phyloP scores from a whole-genome alignment of 2,329 filamentous ascomycete genomes.

The Cercospora sp. region DNA sequence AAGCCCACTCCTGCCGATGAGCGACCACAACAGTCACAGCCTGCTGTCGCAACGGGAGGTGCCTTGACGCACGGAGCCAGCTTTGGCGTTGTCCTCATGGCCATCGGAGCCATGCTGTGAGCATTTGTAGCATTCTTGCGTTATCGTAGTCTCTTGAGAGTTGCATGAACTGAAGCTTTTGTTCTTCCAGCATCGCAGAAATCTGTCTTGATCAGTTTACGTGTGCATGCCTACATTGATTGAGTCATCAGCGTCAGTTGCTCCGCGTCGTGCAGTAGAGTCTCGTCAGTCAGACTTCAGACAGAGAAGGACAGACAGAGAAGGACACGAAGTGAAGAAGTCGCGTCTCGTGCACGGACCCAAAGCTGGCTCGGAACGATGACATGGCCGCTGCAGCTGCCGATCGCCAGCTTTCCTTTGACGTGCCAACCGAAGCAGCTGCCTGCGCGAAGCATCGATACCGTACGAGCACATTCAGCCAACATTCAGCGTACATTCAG shows the following conservation, averaged over 20 bases:
- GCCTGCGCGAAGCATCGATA: not conserved
- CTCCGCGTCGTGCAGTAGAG: not conserved
- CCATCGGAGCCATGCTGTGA: slow-evolving; percentile 8
- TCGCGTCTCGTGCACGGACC: not conserved
- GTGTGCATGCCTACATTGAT: not conserved
- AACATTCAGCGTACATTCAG: not conserved
- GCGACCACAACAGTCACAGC: not conserved
- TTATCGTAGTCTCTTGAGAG: not conserved
- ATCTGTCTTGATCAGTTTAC: not conserved
- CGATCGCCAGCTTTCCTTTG: slow-evolving; percentile 15
- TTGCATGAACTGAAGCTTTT: not conserved
- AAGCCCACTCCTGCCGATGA: not conserved
- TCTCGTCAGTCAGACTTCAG: too few relatives aligned
- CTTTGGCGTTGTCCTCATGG: slow-evolving; percentile 3
- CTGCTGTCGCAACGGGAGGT: not conserved
- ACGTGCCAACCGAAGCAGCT: not conserved
- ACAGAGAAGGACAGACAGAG: too few relatives aligned
- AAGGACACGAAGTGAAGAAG: not conserved
- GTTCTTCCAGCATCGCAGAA: not conserved
- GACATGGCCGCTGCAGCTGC: slow-evolving; percentile 5
- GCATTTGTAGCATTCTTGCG: not conserved
- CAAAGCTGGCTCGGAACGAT: not conserved
- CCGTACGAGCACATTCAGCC: not conserved
- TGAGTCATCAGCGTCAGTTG: not conserved
- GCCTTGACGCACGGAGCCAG: not conserved